These are phyloP conservation scores for Cyberlindnera petersonii DNA, from an alignment of 805 yeast species.

Conservation along the genomic window DNA sequence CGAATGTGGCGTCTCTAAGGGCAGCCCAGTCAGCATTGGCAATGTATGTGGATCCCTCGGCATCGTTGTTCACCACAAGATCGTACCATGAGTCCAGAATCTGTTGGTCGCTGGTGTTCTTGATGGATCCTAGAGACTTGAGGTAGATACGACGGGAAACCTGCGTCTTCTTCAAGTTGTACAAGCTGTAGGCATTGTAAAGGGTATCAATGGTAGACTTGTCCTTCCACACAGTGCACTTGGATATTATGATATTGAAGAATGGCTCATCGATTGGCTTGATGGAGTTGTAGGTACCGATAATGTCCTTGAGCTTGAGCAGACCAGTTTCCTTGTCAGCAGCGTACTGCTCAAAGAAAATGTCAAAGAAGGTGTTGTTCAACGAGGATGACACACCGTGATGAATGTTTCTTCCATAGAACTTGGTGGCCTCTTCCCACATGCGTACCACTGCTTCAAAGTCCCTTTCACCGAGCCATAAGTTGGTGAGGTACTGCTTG, in stretches of 20 bases:
- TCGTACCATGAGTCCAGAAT: constrained; percentile 57
- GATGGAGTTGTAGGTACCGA: constrained; percentile 50
- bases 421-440: constrained; percentile 59
- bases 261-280: constrained; percentile 75
- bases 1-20: constrained; percentile 65
- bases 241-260: constrained; percentile 69
- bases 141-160: constrained; percentile 70
- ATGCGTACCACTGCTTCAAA: constrained; percentile 54
- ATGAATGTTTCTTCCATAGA: constrained; percentile 54
- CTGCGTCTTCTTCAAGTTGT: constrained; percentile 55
- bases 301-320: constrained; percentile 50
- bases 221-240: constrained; percentile 64
- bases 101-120: constrained; percentile 43
- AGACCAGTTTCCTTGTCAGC: constrained; percentile 52
- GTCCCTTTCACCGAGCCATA: constrained; percentile 52
- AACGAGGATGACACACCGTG: constrained; percentile 70
- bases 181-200: constrained; percentile 53
- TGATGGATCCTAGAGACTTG: constrained; percentile 67
- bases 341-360: constrained; percentile 57
- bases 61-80: constrained; percentile 45
- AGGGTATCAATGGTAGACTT: constrained; percentile 61
- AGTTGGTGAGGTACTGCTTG: constrained; percentile 57
- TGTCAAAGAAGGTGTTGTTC: constrained; percentile 62
- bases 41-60: constrained; percentile 53
- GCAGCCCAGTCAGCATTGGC: constrained; percentile 88